These are phyloP conservation scores for Aaosphaeria arxii DNA, from an alignment of 2,329 filamentous ascomycete species.

Conservation along the genomic window DNA sequence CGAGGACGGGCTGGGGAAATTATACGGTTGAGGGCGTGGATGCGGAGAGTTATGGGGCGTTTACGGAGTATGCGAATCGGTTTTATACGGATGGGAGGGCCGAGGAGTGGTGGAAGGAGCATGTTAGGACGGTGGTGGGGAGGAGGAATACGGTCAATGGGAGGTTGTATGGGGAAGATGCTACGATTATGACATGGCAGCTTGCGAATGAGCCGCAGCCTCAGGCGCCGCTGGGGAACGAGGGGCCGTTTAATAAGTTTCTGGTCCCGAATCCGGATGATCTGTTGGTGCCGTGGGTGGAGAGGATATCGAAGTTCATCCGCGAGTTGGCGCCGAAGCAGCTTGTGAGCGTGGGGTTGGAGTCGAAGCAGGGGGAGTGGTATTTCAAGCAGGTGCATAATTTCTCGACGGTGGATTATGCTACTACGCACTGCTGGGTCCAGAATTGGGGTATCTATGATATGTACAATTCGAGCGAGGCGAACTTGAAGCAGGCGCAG, in stretches of 20 bases:
- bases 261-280: constrained; percentile 27
- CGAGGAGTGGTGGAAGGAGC: constrained; percentile 36
- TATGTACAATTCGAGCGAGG: constrained; percentile 33
- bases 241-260: constrained; percentile 25
- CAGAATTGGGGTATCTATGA: constrained; percentile 40
- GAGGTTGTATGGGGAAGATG: constrained; percentile 33
- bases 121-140: constrained; percentile 36
- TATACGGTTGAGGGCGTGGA: constrained; percentile 35
- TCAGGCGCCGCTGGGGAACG: constrained; percentile 19
- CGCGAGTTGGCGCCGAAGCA: constrained; percentile 35
- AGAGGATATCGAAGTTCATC: constrained; percentile 36
- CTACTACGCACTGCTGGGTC: constrained; percentile 41
- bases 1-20: constrained; percentile 39
- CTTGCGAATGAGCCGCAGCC: constrained; percentile 40
- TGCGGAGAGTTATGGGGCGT: constrained; percentile 26
- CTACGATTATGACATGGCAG: constrained; percentile 42
- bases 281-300: constrained; percentile 35
- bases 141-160: constrained; percentile 38
- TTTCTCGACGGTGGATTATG: constrained; percentile 36
- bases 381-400: constrained; percentile 40
- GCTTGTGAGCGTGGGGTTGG: constrained; percentile 38
- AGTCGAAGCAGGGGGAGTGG: constrained; percentile 39
- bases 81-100: constrained; percentile 35
- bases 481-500: constrained; percentile 31
- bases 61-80: constrained; percentile 27